Percentiles rank a stretch among this genome's conserved stretches.
Evolutionary conservation across 2,329 filamentous ascomycete species (phyloP).

Genomic region (Ilyonectria mors-panacis): DNA sequence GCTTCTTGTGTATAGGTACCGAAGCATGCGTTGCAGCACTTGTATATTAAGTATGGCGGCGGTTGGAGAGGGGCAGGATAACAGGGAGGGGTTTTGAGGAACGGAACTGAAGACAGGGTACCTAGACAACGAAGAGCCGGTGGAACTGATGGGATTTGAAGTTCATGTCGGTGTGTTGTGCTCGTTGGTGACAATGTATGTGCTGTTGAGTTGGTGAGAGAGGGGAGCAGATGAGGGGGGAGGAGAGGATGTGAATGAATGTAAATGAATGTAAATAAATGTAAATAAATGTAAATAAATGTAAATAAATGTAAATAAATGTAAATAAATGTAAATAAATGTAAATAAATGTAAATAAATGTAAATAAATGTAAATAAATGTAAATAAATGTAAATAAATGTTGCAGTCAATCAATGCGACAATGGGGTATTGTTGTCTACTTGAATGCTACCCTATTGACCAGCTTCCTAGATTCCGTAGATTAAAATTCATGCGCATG

Average conservation of each 20-base stretch:
- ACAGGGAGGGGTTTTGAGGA: constrained; percentile 14
- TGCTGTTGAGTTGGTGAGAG: not conserved
- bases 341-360: not conserved
- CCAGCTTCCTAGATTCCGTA: not conserved
- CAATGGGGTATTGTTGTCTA: not conserved
- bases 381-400: too few relatives aligned
- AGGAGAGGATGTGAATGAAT: not conserved
- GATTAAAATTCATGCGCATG: constrained; percentile 16
- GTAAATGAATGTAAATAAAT: not conserved
- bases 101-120: constrained; percentile 10
- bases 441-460: not conserved
- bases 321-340: too few relatives aligned
- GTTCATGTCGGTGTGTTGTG: constrained; percentile 7
- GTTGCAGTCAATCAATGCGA: not conserved
- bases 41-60: constrained; percentile 43
- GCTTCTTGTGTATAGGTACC: constrained; percentile 46
- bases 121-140: constrained; percentile 29
- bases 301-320: not conserved
- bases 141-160: constrained; percentile 14
- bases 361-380: too few relatives aligned
- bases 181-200: not conserved
- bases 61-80: constrained; percentile 17
- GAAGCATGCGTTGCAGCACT: constrained; percentile 39
- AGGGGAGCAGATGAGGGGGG: not conserved
- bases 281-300: not conserved